Conservation (phyloP, 2,329 filamentous ascomycete species). For the Trichoderma semiorbis region DNA sequence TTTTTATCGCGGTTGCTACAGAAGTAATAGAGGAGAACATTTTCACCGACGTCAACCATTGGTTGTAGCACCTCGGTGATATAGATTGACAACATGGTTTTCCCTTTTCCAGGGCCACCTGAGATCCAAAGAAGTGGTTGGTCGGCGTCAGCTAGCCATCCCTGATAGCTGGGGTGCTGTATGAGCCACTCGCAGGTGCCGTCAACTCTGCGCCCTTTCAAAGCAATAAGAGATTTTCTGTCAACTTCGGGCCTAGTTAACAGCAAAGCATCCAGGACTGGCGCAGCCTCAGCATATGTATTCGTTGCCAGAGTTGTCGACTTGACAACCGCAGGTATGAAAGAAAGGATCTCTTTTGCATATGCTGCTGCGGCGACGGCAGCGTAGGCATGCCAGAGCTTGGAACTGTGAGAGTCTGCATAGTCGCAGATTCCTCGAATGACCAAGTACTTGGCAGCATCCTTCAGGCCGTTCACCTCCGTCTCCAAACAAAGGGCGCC, state of each 20-base stretch:
- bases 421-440: constrained; percentile 4
- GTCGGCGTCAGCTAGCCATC: background rate
- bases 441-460: background rate
- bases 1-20: constrained; percentile 6
- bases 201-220: constrained; percentile 5
- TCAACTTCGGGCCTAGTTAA: background rate
- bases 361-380: background rate
- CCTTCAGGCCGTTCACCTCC: background rate
- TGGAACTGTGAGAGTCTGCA: background rate
- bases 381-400: background rate
- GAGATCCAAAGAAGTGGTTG: constrained; percentile 3
- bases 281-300: background rate
- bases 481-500: constrained; percentile 5
- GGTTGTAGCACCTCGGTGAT: background rate
- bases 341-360: constrained; percentile 3
- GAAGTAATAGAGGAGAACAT: constrained; percentile 4
- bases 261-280: background rate
- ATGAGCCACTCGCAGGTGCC: constrained; percentile 4
- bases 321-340: background rate
- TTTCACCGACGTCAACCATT: background rate
- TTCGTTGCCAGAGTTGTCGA: background rate
- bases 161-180: constrained; percentile 1
- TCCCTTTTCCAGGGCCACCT: constrained; percentile 1
- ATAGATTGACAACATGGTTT: constrained; percentile 6
- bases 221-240: background rate